Evolutionary conservation across 768 basidiomycete genomes (phyloP), one percentile per base, ranked within the genome.

Genomic region (Trametes cingulata): DNA sequence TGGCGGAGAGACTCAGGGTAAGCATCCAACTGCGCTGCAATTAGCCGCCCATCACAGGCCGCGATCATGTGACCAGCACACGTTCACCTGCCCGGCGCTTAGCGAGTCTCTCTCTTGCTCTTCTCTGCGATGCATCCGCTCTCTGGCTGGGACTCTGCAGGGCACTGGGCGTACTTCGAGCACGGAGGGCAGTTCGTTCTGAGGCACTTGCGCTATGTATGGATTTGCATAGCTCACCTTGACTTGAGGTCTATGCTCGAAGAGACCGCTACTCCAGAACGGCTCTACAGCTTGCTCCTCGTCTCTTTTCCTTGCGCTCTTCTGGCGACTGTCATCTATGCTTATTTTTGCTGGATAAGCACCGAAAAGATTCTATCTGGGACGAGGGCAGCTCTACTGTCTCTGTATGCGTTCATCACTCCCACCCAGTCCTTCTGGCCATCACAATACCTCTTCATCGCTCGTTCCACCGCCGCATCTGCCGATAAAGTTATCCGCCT

Each of bases 401-500:
- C 63, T 4, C 24, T 67, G 36, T 56, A 60, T 35, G 35, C 52
- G 20, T 25, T 64, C 40, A 42, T 67, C 41, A 55, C 63, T 1
- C 66, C 66, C 10, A 67, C 63, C 9, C 56, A 61, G 36, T 67
- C 66, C 13, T 40, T 62, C 35, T 67, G 66, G 66, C 62, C 66
- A 13, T 15, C 53, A 1, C n/a, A 36, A 4, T 67, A 64, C 45
- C 42, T 60, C 19, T 37, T 24, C 1, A 25, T 58, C 6, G 63
- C 63, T 19, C 58, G 56, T 8, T 43, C 43, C 8, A 43, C 50
- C 0, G 56, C 59, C 2, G 25, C 33, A 8, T 45, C 46, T 22
- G n/a, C 13, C 5, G 9, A 37, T 6, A 37, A 17, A 19, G 15
- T 3, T 22, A 36, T 67, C 2, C 40, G 1, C 7, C 14, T 67